Conservation (phyloP, 768 basidiomycete species). For the Podaxis pistillaris region DNA sequence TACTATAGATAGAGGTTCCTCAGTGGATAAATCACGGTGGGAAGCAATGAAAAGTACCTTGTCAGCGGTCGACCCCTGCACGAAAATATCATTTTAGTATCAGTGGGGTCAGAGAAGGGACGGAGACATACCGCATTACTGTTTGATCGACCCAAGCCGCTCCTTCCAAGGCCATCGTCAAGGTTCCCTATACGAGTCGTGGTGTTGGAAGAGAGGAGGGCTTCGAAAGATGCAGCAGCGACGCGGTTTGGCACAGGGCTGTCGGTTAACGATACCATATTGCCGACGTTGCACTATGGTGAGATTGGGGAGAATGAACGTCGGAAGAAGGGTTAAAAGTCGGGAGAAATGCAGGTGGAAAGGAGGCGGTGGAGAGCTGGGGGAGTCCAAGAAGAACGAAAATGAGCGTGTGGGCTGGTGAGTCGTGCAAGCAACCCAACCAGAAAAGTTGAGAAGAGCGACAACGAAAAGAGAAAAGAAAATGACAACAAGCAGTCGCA, state of each 20-base stretch:
- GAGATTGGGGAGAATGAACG: not conserved
- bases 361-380: not conserved
- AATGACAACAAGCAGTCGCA: not conserved
- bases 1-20: slow-evolving; percentile 25
- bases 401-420: not conserved
- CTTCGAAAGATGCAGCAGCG: slow-evolving; percentile 11
- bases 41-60: not conserved
- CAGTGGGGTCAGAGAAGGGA: not conserved
- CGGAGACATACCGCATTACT: not conserved
- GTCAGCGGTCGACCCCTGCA: slow-evolving; percentile 7
- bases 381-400: no score
- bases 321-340: not conserved
- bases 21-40: not conserved
- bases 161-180: not conserved
- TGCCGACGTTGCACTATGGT: not conserved
- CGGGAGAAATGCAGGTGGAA: not conserved
- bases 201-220: slow-evolving; percentile 1
- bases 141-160: not conserved
- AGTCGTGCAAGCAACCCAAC: not conserved
- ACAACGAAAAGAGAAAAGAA: not conserved
- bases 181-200: not conserved
- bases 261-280: slow-evolving; percentile 8
- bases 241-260: not conserved
- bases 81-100: not conserved
- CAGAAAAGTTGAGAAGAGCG: not conserved